These are phyloP conservation scores for Discostella stelligeroides DNA, from an alignment of 108 stramenopile species.

Conservation along the genomic window DNA sequence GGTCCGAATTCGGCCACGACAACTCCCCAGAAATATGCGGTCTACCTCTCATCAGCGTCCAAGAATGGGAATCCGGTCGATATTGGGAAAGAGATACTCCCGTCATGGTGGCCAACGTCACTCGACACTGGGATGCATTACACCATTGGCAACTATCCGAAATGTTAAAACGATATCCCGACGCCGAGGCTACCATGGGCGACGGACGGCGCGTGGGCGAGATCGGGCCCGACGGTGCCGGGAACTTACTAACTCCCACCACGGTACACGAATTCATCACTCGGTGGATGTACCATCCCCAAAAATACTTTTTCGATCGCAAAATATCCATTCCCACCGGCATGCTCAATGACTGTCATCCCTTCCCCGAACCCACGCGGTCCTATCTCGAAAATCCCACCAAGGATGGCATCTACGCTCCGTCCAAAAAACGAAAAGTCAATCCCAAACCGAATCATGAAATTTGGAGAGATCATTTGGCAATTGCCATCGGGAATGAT, in stretches of 20 bases:
- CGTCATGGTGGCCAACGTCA: conserved; percentile 44
- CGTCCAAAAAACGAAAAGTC: conserved; percentile 25
- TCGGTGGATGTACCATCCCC: conserved; percentile 41
- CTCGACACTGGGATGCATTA: conserved; percentile 37
- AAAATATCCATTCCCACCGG: conserved; percentile 42
- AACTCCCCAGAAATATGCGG: conserved; percentile 40
- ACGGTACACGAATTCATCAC: conserved; percentile 49
- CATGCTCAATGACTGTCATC: conserved; percentile 45
- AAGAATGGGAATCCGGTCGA: conserved; percentile 39
- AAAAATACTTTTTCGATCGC: conserved; percentile 54
- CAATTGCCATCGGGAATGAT: conserved; percentile 46
- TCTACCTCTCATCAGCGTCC: conserved; percentile 29
- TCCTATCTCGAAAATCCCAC: conserved; percentile 34
- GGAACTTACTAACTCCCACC: conserved; percentile 29
- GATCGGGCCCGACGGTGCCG: conserved; percentile 43
- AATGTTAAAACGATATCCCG: conserved; percentile 38
- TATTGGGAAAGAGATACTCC: conserved; percentile 47
- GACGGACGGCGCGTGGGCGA: conserved; percentile 36
- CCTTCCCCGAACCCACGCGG: conserved; percentile 48
- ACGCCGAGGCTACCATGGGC: conserved; percentile 50
- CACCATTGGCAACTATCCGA: conserved; percentile 42
- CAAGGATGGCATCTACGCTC: conserved; percentile 16
- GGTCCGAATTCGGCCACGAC: conserved; percentile 43
- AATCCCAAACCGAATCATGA: conserved; percentile 17
- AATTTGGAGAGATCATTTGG: conserved; percentile 46